These are phyloP conservation scores for Myxozyma neglecta DNA, from an alignment of 805 yeast species.

Conservation along the genomic window DNA sequence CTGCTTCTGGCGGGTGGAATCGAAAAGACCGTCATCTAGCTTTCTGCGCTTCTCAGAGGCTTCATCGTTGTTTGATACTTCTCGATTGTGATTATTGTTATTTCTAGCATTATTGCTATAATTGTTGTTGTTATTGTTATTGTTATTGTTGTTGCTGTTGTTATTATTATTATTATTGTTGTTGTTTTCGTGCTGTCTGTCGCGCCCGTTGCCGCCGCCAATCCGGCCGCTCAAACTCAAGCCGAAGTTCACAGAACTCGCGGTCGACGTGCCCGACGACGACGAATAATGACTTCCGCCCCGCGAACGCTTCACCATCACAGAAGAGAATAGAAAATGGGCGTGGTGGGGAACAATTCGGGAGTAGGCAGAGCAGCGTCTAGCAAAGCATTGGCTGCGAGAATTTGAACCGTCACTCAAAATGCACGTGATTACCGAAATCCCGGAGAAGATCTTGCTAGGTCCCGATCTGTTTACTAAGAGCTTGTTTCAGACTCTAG, in stretches of 20 bases:
- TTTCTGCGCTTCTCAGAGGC: neutral
- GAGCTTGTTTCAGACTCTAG: no score
- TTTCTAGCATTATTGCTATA: neutral
- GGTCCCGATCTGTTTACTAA: no score
- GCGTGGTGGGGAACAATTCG: no score
- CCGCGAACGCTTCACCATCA: neutral
- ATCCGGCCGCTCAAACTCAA: neutral
- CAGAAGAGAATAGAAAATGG: neutral
- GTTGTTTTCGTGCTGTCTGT: neutral
- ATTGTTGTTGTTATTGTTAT: neutral
- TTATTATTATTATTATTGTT: neutral
- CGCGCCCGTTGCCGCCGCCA: neutral
- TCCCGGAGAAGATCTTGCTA: no score
- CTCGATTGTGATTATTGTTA: neutral
- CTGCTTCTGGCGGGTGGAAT: neutral
- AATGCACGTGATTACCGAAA: no score
- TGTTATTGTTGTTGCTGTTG: neutral
- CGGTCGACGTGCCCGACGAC: neutral
- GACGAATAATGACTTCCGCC: neutral
- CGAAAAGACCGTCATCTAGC: neutral
- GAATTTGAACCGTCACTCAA: no score
- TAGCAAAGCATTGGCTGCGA: no score
- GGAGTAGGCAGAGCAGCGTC: no score
- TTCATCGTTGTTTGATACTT: neutral
- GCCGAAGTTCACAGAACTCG: neutral